Evolutionary conservation across 2,329 filamentous ascomycete species (phyloP).

Genomic region (Nigrospora oryzae): DNA sequence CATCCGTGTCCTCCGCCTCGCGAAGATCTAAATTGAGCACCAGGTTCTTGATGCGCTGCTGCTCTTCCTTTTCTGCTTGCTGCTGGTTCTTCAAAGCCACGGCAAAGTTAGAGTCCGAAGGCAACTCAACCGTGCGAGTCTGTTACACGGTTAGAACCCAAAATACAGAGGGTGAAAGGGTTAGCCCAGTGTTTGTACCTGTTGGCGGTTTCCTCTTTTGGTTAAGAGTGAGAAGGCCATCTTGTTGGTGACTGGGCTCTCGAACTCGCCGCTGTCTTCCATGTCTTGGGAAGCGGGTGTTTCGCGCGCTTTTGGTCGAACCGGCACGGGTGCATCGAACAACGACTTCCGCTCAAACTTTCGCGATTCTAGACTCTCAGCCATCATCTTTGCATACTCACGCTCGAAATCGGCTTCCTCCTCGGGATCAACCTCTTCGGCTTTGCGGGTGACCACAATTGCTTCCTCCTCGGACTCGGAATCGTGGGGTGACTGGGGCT

Average conservation of each 20-base stretch:
- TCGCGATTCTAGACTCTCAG: slow-evolving; percentile 88
- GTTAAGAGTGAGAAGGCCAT: slow-evolving; percentile 97
- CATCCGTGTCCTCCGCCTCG: slow-evolving; percentile 71
- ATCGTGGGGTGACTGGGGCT: slow-evolving; percentile 38
- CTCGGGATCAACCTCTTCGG: slow-evolving; percentile 86
- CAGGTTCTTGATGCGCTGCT: slow-evolving; percentile 96
- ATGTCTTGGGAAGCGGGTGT: slow-evolving; percentile 22
- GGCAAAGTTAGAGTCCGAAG: slow-evolving; percentile 87
- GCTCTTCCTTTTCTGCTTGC: slow-evolving; percentile 89
- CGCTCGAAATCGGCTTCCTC: slow-evolving; percentile 96
- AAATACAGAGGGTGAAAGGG: neutral
- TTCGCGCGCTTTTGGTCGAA: slow-evolving; percentile 65
- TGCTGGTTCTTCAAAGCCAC: slow-evolving; percentile 95
- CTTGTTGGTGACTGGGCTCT: slow-evolving; percentile 40
- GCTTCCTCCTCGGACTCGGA: slow-evolving; percentile 75
- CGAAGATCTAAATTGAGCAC: slow-evolving; percentile 94
- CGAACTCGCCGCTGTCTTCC: slow-evolving; percentile 25
- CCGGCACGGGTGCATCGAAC: slow-evolving; percentile 95
- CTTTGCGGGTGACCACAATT: slow-evolving; percentile 83
- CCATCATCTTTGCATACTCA: slow-evolving; percentile 97
- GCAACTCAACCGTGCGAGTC: slow-evolving; percentile 86
- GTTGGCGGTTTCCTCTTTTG: slow-evolving; percentile 91
- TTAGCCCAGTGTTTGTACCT: slow-evolving; percentile 41
- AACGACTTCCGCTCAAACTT: slow-evolving; percentile 92
- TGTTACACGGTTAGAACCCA: slow-evolving; percentile 25